Conservation (phyloP, 2,329 filamentous ascomycete genomes). For the Juglanconis juglandina region DNA sequence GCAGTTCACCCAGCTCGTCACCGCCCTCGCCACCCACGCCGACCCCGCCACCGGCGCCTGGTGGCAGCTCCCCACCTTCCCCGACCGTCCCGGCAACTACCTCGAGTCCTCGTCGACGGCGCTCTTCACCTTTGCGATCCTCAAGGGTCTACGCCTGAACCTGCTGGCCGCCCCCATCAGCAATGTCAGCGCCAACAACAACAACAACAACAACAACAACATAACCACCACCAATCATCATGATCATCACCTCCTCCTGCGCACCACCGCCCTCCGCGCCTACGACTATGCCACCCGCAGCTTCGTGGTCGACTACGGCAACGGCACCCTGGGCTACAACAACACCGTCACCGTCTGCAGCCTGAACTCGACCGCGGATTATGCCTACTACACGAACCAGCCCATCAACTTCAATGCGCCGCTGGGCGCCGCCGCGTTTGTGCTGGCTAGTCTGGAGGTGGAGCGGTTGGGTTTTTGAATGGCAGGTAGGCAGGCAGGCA, state of each 20-base stretch:
- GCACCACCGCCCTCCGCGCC: not conserved
- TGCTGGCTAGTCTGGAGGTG: conserved; percentile 35
- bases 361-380: conserved; percentile 38
- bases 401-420: conserved; percentile 36
- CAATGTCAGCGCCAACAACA: not conserved
- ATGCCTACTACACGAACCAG: conserved; percentile 36
- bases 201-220: not conserved
- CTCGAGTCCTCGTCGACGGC: conserved; percentile 58
- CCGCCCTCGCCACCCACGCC: conserved; percentile 38
- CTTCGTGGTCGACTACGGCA: conserved; percentile 7
- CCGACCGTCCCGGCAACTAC: conserved; percentile 51
- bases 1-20: conserved; percentile 37
- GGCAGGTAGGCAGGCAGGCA: not conserved
- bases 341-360: conserved; percentile 39
- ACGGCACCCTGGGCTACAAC: conserved; percentile 27
- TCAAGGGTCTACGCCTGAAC: conserved; percentile 34
- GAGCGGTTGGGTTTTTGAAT: conserved; percentile 22
- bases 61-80: conserved; percentile 52
- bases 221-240: not conserved
- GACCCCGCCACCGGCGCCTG: conserved; percentile 46
- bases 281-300: not conserved
- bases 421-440: conserved; percentile 34
- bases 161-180: not conserved
- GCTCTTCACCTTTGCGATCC: conserved; percentile 53
- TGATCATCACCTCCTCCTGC: not conserved